A percentile compares a stretch with the other conserved stretches of the same genome.
phyloP scores from a whole-genome alignment of 345 rosid species.

The Gossypium stocksii region DNA sequence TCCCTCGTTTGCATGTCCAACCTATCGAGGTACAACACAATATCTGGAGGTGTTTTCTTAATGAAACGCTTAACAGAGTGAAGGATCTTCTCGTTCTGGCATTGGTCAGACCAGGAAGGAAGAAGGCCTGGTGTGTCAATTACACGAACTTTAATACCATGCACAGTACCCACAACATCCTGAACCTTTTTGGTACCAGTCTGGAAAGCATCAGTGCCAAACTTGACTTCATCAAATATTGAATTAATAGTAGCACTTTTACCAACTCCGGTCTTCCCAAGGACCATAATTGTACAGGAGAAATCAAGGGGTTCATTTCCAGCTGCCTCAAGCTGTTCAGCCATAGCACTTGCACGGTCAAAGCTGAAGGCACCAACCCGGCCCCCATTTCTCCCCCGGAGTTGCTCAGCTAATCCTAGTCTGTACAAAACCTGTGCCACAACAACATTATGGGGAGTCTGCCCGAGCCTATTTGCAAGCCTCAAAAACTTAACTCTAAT shows the following conservation, averaged over 20 bases:
- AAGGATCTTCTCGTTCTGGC: conserved; percentile 87
- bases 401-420: conserved; percentile 96
- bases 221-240: conserved; percentile 83
- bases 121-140: conserved; percentile 98
- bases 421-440: conserved; percentile 99
- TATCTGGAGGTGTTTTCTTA: conserved; percentile 91
- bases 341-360: conserved; percentile 99
- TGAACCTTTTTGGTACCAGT: conserved; percentile 88
- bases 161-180: conserved; percentile 92
- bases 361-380: conserved; percentile 99
- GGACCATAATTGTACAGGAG: conserved; percentile 98
- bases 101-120: conserved; percentile 90
- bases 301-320: conserved; percentile 97
- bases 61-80: conserved; percentile 79
- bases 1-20: conserved; percentile 96
- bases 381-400: conserved; percentile 92
- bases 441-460: conserved; percentile 99
- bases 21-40: conserved; percentile 95
- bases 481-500: conserved; percentile 96
- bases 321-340: conserved; percentile 94
- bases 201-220: conserved; percentile 87
- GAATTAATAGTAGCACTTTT: conserved; percentile 99
- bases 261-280: conserved; percentile 97
- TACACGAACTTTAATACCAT: conserved; percentile 91
- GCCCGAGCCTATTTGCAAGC: conserved; percentile 96